These are phyloP conservation scores for Athelia psychrophila DNA, from an alignment of 1,284 basidiomycete species.

Conservation along the genomic window DNA sequence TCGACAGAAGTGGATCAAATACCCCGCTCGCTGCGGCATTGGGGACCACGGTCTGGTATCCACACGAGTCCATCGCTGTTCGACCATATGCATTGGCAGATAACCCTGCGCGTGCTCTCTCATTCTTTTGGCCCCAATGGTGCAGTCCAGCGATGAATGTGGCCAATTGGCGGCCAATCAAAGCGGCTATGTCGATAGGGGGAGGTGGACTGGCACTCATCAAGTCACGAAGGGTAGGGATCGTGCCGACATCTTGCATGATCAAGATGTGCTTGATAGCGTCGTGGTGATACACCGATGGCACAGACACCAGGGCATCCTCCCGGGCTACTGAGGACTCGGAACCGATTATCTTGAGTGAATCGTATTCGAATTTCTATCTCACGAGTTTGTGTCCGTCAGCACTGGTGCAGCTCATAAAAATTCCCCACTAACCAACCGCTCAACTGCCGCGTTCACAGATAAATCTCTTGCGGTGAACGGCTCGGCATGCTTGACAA, in stretches of 20 bases:
- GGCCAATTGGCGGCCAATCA: neutral
- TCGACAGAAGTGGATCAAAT: neutral
- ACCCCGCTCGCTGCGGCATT: neutral
- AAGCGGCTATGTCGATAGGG: neutral
- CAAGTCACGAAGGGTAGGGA: slow-evolving; percentile 1
- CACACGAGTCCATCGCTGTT: neutral
- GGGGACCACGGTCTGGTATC: neutral
- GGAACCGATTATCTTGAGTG: no score
- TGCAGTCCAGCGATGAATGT: neutral
- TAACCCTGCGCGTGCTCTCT: neutral
- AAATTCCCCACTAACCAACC: neutral
- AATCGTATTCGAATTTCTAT: no score
- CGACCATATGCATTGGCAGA: neutral
- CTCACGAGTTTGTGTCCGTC: no score
- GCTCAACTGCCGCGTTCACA: neutral
- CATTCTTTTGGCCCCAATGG: neutral
- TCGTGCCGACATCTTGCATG: slow-evolving; percentile 1
- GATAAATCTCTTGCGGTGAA: neutral
- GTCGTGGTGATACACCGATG: slow-evolving; percentile 1
- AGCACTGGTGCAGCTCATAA: no score
- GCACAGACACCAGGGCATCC: neutral
- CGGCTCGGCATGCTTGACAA: neutral
- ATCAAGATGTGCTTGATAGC: neutral
- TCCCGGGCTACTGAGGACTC: no score
- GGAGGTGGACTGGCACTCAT: neutral